phyloP scores from a whole-genome alignment of 148 eudicot genomes.

The Rhododendron simsii region DNA sequence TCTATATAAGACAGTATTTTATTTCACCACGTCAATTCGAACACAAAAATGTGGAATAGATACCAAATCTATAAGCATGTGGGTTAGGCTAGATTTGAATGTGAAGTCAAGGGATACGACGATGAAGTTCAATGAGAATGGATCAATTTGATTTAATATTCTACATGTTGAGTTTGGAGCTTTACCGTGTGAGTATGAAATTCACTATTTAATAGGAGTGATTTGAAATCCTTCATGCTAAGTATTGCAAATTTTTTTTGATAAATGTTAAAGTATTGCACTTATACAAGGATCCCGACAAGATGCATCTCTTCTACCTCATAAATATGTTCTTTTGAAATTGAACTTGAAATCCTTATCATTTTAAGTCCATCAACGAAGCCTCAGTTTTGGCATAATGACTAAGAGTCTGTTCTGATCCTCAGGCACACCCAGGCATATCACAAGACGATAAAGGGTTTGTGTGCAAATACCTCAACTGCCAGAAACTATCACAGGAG shows the following conservation, averaged over 20 bases:
- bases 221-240: background rate
- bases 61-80: background rate
- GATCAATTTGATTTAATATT: background rate
- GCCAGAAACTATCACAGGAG: slow-evolving; percentile 82
- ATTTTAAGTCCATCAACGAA: background rate
- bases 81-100: background rate
- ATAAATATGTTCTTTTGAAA: background rate
- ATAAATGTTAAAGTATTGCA: background rate
- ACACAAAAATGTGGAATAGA: background rate
- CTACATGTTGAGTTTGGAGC: background rate
- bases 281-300: background rate
- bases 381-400: background rate
- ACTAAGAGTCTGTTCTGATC: background rate
- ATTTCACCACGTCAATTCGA: background rate
- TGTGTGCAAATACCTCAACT: slow-evolving; percentile 70
- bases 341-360: background rate
- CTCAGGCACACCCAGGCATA: slow-evolving; percentile 59
- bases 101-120: background rate
- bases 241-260: background rate
- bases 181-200: background rate
- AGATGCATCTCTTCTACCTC: background rate
- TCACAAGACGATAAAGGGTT: slow-evolving; percentile 68
- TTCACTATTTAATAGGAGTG: background rate
- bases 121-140: background rate
- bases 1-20: background rate